These are phyloP conservation scores for Penicillium expansum DNA, from an alignment of 2,329 filamentous ascomycete genomes.

Conservation along the genomic window DNA sequence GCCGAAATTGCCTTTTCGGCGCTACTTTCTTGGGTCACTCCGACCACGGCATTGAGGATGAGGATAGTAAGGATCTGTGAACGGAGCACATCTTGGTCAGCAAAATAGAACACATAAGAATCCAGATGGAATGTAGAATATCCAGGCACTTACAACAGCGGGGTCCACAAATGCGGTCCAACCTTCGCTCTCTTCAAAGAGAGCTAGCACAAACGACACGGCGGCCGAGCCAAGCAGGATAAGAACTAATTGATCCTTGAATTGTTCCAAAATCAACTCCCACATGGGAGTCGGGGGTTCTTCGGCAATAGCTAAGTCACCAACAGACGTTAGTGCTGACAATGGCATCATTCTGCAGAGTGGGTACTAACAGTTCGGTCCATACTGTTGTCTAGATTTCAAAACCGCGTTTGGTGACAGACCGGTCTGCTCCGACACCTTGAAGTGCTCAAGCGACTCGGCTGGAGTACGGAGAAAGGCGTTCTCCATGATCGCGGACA, in stretches of 20 bases:
- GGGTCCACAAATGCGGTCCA: slow-evolving; percentile 98
- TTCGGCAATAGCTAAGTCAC: slow-evolving; percentile 65
- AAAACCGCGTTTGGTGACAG: slow-evolving; percentile 51
- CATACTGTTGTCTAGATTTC: slow-evolving; percentile 49
- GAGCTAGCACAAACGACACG: slow-evolving; percentile 86
- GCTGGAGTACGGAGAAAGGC: slow-evolving; percentile 50
- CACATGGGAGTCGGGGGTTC: slow-evolving; percentile 94
- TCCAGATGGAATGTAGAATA: neutral
- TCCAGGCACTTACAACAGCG: slow-evolving; percentile 69
- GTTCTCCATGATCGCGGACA: slow-evolving; percentile 49
- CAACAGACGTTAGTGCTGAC: slow-evolving; percentile 16
- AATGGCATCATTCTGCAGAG: neutral
- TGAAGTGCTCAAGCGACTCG: slow-evolving; percentile 53
- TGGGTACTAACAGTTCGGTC: slow-evolving; percentile 52
- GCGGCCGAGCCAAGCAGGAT: slow-evolving; percentile 91
- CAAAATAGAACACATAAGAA: neutral
- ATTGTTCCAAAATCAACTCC: slow-evolving; percentile 96
- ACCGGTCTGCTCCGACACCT: slow-evolving; percentile 51
- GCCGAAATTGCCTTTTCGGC: slow-evolving; percentile 98
- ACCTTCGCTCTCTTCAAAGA: slow-evolving; percentile 89
- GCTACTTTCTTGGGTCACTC: slow-evolving; percentile 97
- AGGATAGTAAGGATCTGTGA: slow-evolving; percentile 88
- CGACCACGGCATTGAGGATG: slow-evolving; percentile 93
- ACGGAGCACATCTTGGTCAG: slow-evolving; percentile 14
- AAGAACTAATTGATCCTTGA: slow-evolving; percentile 97